Base-by-base conservation (phyloP, 2,329 filamentous ascomycete species). In the Huntiella omanensis region DNA sequence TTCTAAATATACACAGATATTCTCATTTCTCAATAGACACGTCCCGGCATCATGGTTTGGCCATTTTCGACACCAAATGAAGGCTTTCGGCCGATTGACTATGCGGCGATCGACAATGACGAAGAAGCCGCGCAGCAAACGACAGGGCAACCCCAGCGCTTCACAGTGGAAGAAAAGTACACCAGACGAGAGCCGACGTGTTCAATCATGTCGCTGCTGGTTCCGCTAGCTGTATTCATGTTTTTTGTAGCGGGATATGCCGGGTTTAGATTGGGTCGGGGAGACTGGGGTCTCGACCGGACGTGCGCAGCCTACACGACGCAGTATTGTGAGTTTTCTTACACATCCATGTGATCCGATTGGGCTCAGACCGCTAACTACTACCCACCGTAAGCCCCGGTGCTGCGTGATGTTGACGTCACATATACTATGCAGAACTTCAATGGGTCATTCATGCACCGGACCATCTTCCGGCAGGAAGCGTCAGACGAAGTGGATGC, bases 381-480 rank as follows among this genome's bases (percentile, higher is more conserved):
- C 38, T 37, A 36, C 39, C 35, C 4, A 6, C 1, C 4, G 11
- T 1, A 13, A 61, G 60, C 61, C 10, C 59, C 63, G 2, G 43
- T 64, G 2, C 50, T 65, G 0, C 52, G 54, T 3, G 56, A 62
- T 8, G 55, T 64, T 4, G 39, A 51, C 11, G 54, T 64, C 35
- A 53, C 52, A 11, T 63, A 64, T 45, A 19, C 47, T 2, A 42
- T 48, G 11, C 55, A 64, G 43, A 52, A 52, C 2, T 78, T 75
- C 56, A 73, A 78, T 50, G 73, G 73, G 0, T 68, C 68, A 0
- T 70, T 78, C 15, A 53, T 75, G 46, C 59, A 70, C 0, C 66
- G 73, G 52, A 69, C 68, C 19, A 57, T 69, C 12, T 78, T 69
- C 53, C 66, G 73, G 1, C 60, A 65, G 48, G 55, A 62, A 10